phyloP scores from a whole-genome alignment of 495 filamentous ascomycete genomes.

The Beverwykella pulmonaria region DNA sequence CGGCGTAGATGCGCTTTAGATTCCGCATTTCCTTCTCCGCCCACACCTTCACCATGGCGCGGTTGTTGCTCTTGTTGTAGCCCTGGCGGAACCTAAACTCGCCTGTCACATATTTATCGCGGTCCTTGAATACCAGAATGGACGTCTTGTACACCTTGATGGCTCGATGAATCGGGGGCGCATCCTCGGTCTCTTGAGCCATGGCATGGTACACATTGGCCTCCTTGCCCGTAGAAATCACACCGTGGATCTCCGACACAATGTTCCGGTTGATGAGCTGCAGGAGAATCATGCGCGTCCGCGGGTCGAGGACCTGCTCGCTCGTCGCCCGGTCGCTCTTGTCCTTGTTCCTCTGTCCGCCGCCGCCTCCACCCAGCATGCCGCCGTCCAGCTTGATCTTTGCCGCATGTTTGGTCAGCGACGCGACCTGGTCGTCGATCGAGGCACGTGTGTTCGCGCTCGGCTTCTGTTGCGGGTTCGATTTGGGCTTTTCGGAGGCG shows the following conservation, averaged over 20 bases:
- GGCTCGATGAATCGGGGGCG: slow-evolving; percentile 65
- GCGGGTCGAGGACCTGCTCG: slow-evolving; percentile 90
- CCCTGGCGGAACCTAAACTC: slow-evolving; percentile 82
- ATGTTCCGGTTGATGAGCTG: slow-evolving; percentile 89
- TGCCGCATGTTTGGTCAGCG: slow-evolving; percentile 80
- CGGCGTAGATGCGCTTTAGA: slow-evolving; percentile 74
- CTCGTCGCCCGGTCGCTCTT: slow-evolving; percentile 89
- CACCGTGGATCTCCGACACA: slow-evolving; percentile 84
- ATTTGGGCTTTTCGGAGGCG: slow-evolving; percentile 63
- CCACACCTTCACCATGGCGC: slow-evolving; percentile 97
- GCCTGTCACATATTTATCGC: slow-evolving; percentile 90
- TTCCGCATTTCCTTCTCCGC: slow-evolving; percentile 98
- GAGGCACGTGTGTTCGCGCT: slow-evolving; percentile 73
- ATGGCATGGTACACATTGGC: slow-evolving; percentile 93
- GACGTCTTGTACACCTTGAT: slow-evolving; percentile 99
- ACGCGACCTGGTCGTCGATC: slow-evolving; percentile 84
- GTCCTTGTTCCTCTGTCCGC: slow-evolving; percentile 58
- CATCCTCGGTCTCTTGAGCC: slow-evolving; percentile 50
- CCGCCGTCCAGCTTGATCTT: slow-evolving; percentile 81
- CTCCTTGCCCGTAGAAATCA: slow-evolving; percentile 93
- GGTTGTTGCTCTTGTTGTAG: slow-evolving; percentile 87
- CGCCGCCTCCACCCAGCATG: slow-evolving; percentile 57
- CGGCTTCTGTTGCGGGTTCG: slow-evolving; percentile 85
- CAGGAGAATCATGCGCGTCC: slow-evolving; percentile 90
- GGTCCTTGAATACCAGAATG: slow-evolving; percentile 95